Percentiles rank a stretch among this genome's conserved stretches.
Conservation (phyloP, 202 grass and related monocot genomes). For the Zizania palustris region DNA sequence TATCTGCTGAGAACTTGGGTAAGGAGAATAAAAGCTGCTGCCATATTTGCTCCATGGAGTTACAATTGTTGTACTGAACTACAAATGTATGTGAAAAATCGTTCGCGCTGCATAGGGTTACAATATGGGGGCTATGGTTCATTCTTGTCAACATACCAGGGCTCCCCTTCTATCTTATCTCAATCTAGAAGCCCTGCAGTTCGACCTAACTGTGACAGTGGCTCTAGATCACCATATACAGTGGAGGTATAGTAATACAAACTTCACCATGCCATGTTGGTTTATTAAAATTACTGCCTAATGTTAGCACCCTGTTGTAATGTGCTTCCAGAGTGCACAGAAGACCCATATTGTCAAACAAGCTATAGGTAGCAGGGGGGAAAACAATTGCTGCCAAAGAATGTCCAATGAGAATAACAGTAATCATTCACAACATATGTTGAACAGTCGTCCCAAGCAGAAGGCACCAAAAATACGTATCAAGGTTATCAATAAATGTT, state of each 20-base stretch:
- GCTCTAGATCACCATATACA: conserved; percentile 67
- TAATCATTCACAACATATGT: conserved; percentile 48
- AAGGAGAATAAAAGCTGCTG: conserved; percentile 50
- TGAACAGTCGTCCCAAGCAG: conserved; percentile 52
- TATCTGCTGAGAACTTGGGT: conserved; percentile 61
- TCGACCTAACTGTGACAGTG: conserved; percentile 52
- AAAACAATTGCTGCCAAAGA: conserved; percentile 39
- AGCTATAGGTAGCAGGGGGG: conserved; percentile 41
- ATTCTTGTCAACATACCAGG: conserved; percentile 66
- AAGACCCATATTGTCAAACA: conserved; percentile 55
- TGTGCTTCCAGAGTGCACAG: conserved; percentile 53
- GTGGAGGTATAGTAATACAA: conserved; percentile 61
- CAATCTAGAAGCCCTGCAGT: conserved; percentile 59
- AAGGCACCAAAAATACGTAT: conserved; percentile 88
- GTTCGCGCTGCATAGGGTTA: conserved; percentile 56
- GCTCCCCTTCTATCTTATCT: conserved; percentile 55
- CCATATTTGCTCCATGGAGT: conserved; percentile 26
- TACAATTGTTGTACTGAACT: conserved; percentile 32
- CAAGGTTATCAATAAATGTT: conserved; percentile 70
- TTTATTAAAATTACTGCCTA: conserved; percentile 45
- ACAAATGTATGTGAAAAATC: conserved; percentile 43
- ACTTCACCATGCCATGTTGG: conserved; percentile 37
- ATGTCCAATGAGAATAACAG: conserved; percentile 39
- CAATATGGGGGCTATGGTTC: conserved; percentile 79
- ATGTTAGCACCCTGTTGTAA: conserved; percentile 39